Conservation (phyloP, 2,329 filamentous ascomycete genomes). For the Hypocrella siamensis region DNA sequence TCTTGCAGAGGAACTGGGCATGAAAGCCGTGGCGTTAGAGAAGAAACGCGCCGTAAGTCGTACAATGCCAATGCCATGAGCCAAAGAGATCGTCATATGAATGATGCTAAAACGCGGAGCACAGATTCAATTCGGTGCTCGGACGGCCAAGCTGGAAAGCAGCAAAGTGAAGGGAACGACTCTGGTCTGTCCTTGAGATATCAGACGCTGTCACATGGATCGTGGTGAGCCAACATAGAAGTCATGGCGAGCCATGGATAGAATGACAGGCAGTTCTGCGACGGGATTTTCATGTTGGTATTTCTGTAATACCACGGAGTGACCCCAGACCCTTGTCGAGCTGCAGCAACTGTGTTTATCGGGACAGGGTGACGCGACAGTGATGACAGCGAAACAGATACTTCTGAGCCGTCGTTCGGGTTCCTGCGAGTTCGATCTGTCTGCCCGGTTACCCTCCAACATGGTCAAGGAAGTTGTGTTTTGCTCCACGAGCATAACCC, state of each 20-base stretch:
- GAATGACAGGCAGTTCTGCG: not conserved
- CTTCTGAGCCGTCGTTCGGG: slow-evolving; percentile 42
- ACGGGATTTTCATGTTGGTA: no score
- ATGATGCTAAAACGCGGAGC: not conserved
- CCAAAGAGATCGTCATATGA: not conserved
- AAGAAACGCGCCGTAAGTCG: slow-evolving; percentile 44
- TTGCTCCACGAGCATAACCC: slow-evolving; percentile 36
- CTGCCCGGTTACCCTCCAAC: not conserved
- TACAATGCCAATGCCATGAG: not conserved
- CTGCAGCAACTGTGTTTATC: no score
- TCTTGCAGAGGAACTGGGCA: slow-evolving; percentile 57
- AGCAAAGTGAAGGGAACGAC: slow-evolving; percentile 55
- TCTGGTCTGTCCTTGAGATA: slow-evolving; percentile 29
- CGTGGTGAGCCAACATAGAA: no score
- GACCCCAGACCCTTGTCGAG: no score
- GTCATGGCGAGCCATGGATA: not conserved
- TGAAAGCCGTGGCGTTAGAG: slow-evolving; percentile 59
- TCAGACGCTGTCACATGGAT: no score
- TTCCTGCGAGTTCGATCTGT: slow-evolving; percentile 4
- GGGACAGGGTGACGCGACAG: slow-evolving; percentile 20
- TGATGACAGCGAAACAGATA: slow-evolving; percentile 59
- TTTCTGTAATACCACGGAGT: no score
- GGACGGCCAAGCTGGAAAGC: slow-evolving; percentile 70
- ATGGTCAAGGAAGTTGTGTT: slow-evolving; percentile 20
- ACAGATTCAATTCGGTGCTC: slow-evolving; percentile 67